Conservation (phyloP, 1,284 basidiomycete species). For the Pseudozyma tsukubaensis region DNA sequence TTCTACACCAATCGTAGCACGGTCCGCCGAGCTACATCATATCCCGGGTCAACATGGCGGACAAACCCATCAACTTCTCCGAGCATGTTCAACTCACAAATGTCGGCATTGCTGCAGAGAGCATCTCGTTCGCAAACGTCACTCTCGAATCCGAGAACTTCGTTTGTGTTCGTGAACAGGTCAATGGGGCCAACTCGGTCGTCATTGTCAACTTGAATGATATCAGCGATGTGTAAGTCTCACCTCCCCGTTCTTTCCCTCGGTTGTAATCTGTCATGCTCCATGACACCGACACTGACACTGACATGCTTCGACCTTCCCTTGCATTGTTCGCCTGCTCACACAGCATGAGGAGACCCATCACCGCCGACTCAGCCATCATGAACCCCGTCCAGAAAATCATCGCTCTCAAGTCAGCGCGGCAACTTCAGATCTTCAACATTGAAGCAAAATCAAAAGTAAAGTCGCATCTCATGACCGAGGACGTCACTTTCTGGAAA, state of each 20-base stretch:
- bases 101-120: conserved; percentile 92
- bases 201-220: conserved; percentile 68
- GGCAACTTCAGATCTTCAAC: conserved; percentile 96
- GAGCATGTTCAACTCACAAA: conserved; percentile 82
- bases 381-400: conserved; percentile 99
- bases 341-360: conserved; percentile 82
- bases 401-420: conserved; percentile 85
- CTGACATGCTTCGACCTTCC: neutral
- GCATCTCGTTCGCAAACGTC: conserved; percentile 96
- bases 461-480: conserved; percentile 89
- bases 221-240: conserved; percentile 61
- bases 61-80: conserved; percentile 67
- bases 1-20: conserved; percentile 6
- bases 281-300: no score
- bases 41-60: conserved; percentile 55
- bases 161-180: conserved; percentile 85
- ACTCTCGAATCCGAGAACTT: conserved; percentile 97
- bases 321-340: neutral
- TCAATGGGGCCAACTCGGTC: conserved; percentile 61
- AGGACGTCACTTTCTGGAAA: conserved; percentile 98
- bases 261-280: no score
- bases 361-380: conserved; percentile 97
- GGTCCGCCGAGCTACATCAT: conserved; percentile 13
- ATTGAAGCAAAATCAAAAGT: conserved; percentile 96
- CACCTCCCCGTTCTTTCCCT: neutral